Evolutionary conservation across 495 filamentous ascomycete genomes (phyloP).

Genomic region (Neurospora sp.): DNA sequence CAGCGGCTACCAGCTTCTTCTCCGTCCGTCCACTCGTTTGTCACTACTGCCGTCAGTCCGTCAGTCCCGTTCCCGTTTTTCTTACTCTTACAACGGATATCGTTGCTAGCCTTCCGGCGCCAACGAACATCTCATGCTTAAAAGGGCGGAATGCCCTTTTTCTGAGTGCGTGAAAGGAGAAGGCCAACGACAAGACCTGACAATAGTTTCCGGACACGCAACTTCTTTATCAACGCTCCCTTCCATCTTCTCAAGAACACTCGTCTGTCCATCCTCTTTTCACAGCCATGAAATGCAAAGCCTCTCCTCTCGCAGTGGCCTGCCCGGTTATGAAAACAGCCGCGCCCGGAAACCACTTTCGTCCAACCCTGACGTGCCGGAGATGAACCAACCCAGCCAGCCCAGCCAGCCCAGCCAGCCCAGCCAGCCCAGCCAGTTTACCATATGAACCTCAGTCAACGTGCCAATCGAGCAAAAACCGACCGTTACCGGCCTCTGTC

Average conservation of each 20-base stretch:
- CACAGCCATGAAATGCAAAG: neutral
- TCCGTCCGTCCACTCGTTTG: neutral
- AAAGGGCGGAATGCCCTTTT: neutral
- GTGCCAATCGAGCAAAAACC: neutral
- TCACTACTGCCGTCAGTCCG: neutral
- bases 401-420: neutral
- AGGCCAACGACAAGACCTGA: neutral
- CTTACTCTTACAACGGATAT: neutral
- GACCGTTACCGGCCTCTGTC: neutral
- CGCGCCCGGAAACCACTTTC: neutral
- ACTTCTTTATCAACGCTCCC: neutral
- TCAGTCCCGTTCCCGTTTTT: neutral
- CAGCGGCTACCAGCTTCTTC: neutral
- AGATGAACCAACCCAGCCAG: neutral
- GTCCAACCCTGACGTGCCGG: neutral
- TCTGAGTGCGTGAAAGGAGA: neutral
- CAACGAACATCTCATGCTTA: neutral
- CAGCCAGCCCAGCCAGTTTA: neutral
- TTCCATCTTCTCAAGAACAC: neutral
- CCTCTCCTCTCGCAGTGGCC: neutral
- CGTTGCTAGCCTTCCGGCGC: neutral
- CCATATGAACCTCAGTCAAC: neutral
- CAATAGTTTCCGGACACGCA: neutral
- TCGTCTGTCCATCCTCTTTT: neutral
- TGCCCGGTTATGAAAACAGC: neutral